These are phyloP conservation scores for Xylaria castorea DNA, from an alignment of 495 filamentous ascomycete species.

Conservation along the genomic window DNA sequence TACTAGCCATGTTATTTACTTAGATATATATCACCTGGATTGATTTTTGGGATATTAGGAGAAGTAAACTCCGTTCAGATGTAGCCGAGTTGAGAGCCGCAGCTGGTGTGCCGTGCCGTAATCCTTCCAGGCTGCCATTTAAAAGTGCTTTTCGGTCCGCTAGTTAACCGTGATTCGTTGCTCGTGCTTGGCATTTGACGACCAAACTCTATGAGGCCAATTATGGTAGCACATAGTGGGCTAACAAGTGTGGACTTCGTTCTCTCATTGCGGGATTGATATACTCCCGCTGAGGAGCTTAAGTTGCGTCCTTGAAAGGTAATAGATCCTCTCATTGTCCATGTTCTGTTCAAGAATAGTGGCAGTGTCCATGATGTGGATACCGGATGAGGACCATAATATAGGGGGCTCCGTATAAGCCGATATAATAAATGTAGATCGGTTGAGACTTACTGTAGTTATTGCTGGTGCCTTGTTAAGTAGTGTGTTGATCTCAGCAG, in stretches of 20 bases:
- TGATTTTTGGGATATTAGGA: not conserved
- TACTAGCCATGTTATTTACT: not conserved
- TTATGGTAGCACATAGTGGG: too few relatives aligned
- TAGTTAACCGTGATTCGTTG: too few relatives aligned
- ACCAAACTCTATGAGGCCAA: too few relatives aligned
- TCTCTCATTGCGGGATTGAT: too few relatives aligned
- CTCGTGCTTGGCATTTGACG: not conserved
- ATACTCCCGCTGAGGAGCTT: too few relatives aligned
- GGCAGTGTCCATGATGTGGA: too few relatives aligned
- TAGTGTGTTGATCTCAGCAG: not conserved
- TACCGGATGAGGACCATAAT: not conserved
- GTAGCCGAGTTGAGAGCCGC: not conserved
- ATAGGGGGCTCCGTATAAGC: not conserved
- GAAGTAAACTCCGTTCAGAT: not conserved
- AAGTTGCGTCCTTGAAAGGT: too few relatives aligned
- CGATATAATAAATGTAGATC: not conserved
- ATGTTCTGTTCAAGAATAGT: too few relatives aligned
- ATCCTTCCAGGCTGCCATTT: conserved; percentile 15
- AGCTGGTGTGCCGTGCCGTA: not conserved
- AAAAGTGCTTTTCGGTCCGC: not conserved
- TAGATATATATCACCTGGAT: not conserved
- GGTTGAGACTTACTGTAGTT: not conserved
- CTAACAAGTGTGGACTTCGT: too few relatives aligned
- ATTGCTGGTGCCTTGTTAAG: not conserved
- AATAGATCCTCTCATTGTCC: too few relatives aligned